Evolutionary conservation across 495 filamentous ascomycete species (phyloP).

Genomic region (Hypomontagnella monticulosa): DNA sequence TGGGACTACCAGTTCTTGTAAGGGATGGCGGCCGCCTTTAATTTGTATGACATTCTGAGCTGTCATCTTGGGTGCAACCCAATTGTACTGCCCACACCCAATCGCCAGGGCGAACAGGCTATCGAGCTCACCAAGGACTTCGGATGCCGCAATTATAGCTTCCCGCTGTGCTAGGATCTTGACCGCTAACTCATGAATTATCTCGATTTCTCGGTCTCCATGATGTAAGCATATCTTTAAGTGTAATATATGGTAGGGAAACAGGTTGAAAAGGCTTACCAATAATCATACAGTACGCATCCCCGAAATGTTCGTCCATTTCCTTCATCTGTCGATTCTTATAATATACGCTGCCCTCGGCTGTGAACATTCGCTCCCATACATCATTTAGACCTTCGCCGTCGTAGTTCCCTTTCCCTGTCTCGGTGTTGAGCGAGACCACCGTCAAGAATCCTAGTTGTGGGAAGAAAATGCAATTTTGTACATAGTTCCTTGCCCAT

Average conservation of each 20-base stretch:
- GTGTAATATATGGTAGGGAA: neutral
- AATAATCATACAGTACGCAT: constrained; percentile 83
- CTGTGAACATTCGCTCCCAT: constrained; percentile 85
- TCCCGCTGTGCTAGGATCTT: constrained; percentile 75
- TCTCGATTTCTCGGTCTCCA: constrained; percentile 88
- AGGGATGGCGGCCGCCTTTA: constrained; percentile 81
- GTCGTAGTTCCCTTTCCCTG: constrained; percentile 71
- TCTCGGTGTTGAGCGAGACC: constrained; percentile 69
- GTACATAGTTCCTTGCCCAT: constrained; percentile 62
- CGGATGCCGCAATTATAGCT: constrained; percentile 71
- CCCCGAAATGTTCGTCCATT: constrained; percentile 83
- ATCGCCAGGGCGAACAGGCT: constrained; percentile 84
- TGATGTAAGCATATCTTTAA: constrained; percentile 32
- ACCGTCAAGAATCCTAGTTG: constrained; percentile 91
- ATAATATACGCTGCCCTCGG: constrained; percentile 79
- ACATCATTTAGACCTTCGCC: constrained; percentile 64
- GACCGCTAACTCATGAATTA: constrained; percentile 81
- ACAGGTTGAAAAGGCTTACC: constrained; percentile 60
- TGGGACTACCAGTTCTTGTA: constrained; percentile 88
- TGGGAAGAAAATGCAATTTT: constrained; percentile 82
- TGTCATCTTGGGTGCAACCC: constrained; percentile 75
- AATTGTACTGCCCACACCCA: constrained; percentile 78
- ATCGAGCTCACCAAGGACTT: constrained; percentile 87
- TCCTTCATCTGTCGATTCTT: constrained; percentile 87
- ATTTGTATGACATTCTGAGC: constrained; percentile 78